Percentiles rank a stretch among this genome's conserved stretches.
Conservation (phyloP, 2,329 filamentous ascomycete species). For the Emergomyces africanus region DNA sequence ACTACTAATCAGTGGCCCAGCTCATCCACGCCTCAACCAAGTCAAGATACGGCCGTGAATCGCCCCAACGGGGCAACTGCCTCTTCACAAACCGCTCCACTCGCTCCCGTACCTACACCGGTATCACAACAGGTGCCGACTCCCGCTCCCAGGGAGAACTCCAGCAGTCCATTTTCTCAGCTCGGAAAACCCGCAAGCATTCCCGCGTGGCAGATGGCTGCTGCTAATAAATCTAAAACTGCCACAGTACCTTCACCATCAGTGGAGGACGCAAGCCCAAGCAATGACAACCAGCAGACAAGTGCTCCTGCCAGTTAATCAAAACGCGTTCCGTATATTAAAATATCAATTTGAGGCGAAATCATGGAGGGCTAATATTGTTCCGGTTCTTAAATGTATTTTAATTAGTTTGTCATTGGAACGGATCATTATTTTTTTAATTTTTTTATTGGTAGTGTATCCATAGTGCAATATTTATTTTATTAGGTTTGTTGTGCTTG, state of each 20-base stretch:
- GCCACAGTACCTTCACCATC: slow-evolving; percentile 18
- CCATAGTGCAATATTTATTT: background rate
- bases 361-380: slow-evolving; percentile 10
- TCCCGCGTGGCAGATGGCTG: slow-evolving; percentile 67
- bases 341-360: slow-evolving; percentile 8
- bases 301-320: slow-evolving; percentile 19
- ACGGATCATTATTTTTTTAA: background rate
- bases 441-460: background rate
- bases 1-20: slow-evolving; percentile 18
- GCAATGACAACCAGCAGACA: slow-evolving; percentile 16
- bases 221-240: slow-evolving; percentile 40
- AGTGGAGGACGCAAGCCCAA: slow-evolving; percentile 13
- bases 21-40: slow-evolving; percentile 14
- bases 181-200: slow-evolving; percentile 51
- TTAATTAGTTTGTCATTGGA: background rate
- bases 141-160: slow-evolving; percentile 18
- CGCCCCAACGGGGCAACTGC: slow-evolving; percentile 17
- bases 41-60: slow-evolving; percentile 14
- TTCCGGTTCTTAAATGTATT: background rate
- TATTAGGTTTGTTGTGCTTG: background rate
- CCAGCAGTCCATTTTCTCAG: slow-evolving; percentile 36
- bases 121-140: slow-evolving; percentile 15
- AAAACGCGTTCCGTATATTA: background rate
- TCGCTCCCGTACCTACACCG: slow-evolving; percentile 15
- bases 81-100: slow-evolving; percentile 18